phyloP scores from a whole-genome alignment of 2,329 filamentous ascomycete species.

The Claviceps paspali region DNA sequence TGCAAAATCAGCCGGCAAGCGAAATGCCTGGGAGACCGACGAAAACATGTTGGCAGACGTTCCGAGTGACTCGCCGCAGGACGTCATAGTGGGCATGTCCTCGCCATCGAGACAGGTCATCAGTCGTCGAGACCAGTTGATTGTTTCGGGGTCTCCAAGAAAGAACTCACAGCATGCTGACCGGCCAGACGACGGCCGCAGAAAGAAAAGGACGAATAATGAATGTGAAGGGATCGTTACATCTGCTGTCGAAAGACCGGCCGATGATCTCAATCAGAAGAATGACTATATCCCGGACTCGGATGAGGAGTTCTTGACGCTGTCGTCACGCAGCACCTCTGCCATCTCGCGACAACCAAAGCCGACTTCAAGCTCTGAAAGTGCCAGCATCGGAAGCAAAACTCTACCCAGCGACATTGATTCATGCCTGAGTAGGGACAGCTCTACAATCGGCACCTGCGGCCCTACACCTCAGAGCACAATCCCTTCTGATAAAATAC shows the following conservation, averaged over 20 bases:
- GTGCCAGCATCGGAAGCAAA: neutral
- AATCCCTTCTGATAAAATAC: conserved; percentile 12
- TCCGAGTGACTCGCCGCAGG: conserved; percentile 5
- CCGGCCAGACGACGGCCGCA: conserved; percentile 2
- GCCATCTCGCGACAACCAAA: neutral
- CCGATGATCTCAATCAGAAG: neutral
- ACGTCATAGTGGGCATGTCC: conserved; percentile 9
- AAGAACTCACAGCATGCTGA: conserved; percentile 7
- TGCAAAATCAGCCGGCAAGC: conserved; percentile 7
- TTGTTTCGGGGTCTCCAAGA: conserved; percentile 3
- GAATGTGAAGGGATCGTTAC: conserved; percentile 4
- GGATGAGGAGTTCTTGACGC: conserved; percentile 36
- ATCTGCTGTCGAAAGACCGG: neutral
- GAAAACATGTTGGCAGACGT: neutral
- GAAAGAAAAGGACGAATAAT: conserved; percentile 8
- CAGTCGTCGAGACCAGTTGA: conserved; percentile 4
- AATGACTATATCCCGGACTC: conserved; percentile 36
- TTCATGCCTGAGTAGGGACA: conserved; percentile 2
- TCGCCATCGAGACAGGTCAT: conserved; percentile 14
- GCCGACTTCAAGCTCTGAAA: neutral
- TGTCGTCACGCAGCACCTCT: conserved; percentile 12
- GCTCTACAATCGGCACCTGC: neutral
- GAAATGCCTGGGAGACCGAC: conserved; percentile 8
- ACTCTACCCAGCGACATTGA: conserved; percentile 1
- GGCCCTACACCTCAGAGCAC: neutral